Conservation (phyloP, 2,329 filamentous ascomycete genomes). For the Plenodomus lindquistii region DNA sequence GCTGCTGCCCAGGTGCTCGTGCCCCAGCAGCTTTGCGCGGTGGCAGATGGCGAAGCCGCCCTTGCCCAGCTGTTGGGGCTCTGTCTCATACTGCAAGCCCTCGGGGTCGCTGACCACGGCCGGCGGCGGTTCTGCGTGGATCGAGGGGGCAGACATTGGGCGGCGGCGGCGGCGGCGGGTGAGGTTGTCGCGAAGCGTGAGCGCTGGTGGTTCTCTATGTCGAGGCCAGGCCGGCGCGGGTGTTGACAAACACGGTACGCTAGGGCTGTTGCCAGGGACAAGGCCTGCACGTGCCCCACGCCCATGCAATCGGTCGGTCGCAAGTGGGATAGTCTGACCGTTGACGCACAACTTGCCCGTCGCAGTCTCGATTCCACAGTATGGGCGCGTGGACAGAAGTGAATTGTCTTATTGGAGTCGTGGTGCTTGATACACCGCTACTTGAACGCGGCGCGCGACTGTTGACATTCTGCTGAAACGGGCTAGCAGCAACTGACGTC, state of each 20-base stretch:
- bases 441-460: not conserved
- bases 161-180: too few relatives aligned
- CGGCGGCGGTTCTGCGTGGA: constrained; percentile 57
- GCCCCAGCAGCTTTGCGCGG: constrained; percentile 66
- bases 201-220: constrained; percentile 30
- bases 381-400: too few relatives aligned
- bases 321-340: too few relatives aligned
- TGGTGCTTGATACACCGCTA: not conserved
- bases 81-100: constrained; percentile 73
- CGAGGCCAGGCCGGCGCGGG: constrained; percentile 18
- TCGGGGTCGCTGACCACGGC: constrained; percentile 68
- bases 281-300: not conserved
- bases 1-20: constrained; percentile 61
- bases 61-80: constrained; percentile 72
- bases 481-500: constrained; percentile 13
- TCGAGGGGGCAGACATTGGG: constrained; percentile 49
- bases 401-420: too few relatives aligned
- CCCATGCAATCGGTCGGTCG: too few relatives aligned
- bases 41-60: constrained; percentile 85
- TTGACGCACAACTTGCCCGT: not conserved
- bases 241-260: constrained; percentile 16
- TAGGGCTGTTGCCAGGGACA: constrained; percentile 12
- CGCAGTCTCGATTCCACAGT: not conserved
- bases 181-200: constrained; percentile 27
- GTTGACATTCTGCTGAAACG: not conserved